Evolutionary conservation across 805 yeast genomes (phyloP), one percentile per base, ranked within the genome.

Genomic region (Candida saitoana): DNA sequence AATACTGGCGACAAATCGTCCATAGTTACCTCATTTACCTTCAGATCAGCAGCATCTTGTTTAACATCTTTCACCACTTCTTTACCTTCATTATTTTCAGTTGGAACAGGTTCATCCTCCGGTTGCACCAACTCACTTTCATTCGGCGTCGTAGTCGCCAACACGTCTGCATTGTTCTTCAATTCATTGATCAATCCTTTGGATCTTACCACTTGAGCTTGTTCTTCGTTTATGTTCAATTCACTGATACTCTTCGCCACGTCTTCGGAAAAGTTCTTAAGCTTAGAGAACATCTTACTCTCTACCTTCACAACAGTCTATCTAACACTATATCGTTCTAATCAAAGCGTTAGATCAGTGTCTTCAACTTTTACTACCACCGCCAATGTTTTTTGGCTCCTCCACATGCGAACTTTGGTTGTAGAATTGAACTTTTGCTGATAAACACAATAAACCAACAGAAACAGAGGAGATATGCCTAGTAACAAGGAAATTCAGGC

Each of bases 1-100:
- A 88, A 62, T 3, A 75, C 79, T 2, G 75, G 73, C 0, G 87
- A 79, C 25, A 84, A 56, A 2, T 71, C 72, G n/a, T 66, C 65
- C 5, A 73, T 40, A 32, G 64, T 57, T 2, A 36, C 15, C 18
- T n/a, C 32, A 6, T 22, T 36, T 30, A n/a, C 17, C 20, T n/a
- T 20, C 27, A 18, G 16, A 9, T 34, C 24, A 17, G 35, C 19
- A 18, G 15, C 27, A n/a, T 15, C 19, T n/a, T 18, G 31, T 12
- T 15, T 36, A 31, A 12, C 18, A 12, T 17, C 20, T 17, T 14
- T 8, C 5, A 9, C 9, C 14, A n/a, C 18, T 29, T 35, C 16
- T 12, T 56, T 9, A 43, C 18, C 17, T 34, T 29, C 9, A n/a
- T 42, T 16, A 18, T 34, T 56, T 3, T 54, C 47, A 12, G 49